Percentiles rank a stretch among this genome's conserved stretches.
Conservation (phyloP, 1,139 yeast species). For the Blastobotrys indianensis region DNA sequence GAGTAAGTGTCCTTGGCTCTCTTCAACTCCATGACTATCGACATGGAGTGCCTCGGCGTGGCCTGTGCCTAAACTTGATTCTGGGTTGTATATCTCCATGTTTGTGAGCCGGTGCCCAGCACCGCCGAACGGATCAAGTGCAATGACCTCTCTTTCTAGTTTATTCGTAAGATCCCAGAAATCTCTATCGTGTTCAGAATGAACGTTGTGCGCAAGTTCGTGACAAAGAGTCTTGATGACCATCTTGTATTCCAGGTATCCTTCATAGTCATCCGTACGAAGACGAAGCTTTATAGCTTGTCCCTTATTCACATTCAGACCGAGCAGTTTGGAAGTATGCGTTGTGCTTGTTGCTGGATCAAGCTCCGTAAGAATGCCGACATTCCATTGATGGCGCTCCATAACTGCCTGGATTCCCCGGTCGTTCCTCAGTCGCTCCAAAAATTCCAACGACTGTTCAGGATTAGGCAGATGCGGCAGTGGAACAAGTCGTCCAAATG, state of each 20-base stretch:
- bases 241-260: slow-evolving; percentile 35
- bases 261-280: slow-evolving; percentile 37
- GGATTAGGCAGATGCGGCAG: slow-evolving; percentile 32
- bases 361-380: slow-evolving; percentile 36
- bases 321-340: slow-evolving; percentile 28
- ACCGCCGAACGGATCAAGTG: slow-evolving; percentile 31
- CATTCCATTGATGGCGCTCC: slow-evolving; percentile 34
- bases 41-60: slow-evolving; percentile 19
- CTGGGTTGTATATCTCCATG: slow-evolving; percentile 24
- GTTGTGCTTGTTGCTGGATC: slow-evolving; percentile 37
- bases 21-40: slow-evolving; percentile 13
- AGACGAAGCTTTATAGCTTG: slow-evolving; percentile 35
- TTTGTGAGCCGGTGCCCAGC: slow-evolving; percentile 20
- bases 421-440: slow-evolving; percentile 33
- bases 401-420: slow-evolving; percentile 35
- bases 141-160: slow-evolving; percentile 34
- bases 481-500: slow-evolving; percentile 33
- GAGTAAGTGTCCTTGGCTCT: not conserved
- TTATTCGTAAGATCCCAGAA: slow-evolving; percentile 36
- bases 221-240: slow-evolving; percentile 37
- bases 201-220: slow-evolving; percentile 38
- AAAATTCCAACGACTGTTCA: slow-evolving; percentile 28
- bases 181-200: slow-evolving; percentile 33
- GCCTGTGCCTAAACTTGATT: slow-evolving; percentile 15
- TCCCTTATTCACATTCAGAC: slow-evolving; percentile 36